A percentile compares a stretch with the other conserved stretches of the same genome.
Conservation (phyloP, 495 filamentous ascomycete species). For the Tetracladium setigerum region DNA sequence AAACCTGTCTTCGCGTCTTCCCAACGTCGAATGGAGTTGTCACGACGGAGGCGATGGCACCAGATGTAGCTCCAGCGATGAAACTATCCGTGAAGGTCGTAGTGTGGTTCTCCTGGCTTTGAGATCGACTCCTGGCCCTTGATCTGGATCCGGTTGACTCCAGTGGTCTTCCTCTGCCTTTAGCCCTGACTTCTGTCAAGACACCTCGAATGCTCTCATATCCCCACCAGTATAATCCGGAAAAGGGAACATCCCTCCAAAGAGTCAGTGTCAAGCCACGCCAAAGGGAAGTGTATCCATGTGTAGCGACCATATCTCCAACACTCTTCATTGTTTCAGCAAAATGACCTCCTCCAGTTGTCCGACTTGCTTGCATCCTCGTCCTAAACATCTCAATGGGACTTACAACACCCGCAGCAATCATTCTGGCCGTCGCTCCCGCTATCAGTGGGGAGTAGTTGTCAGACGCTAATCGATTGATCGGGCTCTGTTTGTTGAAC, state of each 20-base stretch:
- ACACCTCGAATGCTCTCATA: constrained; percentile 73
- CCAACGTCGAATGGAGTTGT: constrained; percentile 97
- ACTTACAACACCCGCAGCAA: constrained; percentile 76
- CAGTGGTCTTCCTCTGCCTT: constrained; percentile 25
- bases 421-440: constrained; percentile 65
- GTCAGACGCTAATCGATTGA: constrained; percentile 52
- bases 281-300: constrained; percentile 83
- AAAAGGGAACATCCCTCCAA: constrained; percentile 97
- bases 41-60: constrained; percentile 76
- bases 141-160: constrained; percentile 24
- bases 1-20: constrained; percentile 88
- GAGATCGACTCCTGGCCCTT: constrained; percentile 36
- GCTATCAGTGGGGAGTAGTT: constrained; percentile 73
- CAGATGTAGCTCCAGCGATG: constrained; percentile 72
- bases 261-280: constrained; percentile 86
- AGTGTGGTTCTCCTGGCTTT: constrained; percentile 49
- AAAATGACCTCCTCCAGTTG: constrained; percentile 44
- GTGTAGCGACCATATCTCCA: constrained; percentile 63
- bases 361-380: constrained; percentile 74
- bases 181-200: constrained; percentile 56
- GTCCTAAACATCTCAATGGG: constrained; percentile 96
- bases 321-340: constrained; percentile 67
- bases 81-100: constrained; percentile 83
- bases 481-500: constrained; percentile 57
- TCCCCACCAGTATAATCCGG: constrained; percentile 94